Evolutionary conservation across 2,329 filamentous ascomycete genomes (phyloP).

Genomic region (Aspergillus amoenus): DNA sequence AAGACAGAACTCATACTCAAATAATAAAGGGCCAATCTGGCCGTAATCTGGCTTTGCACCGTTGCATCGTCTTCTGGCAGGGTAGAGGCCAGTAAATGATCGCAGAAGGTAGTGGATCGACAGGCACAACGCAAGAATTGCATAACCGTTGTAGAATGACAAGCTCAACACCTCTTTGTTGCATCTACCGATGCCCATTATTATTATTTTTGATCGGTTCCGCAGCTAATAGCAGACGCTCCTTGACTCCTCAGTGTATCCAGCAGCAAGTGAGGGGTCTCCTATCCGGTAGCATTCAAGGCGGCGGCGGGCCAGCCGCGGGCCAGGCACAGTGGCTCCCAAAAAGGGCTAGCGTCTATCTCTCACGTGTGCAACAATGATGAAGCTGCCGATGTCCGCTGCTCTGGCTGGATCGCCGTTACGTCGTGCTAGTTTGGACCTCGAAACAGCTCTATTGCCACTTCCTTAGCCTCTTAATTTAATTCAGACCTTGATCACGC

Average conservation of each 20-base stretch:
- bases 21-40: too few species aligned
- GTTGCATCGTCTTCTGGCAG: background rate
- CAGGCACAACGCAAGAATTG: background rate
- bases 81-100: background rate
- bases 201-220: too few species aligned
- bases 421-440: background rate
- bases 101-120: background rate
- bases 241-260: background rate
- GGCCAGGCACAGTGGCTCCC: slow-evolving; percentile 7
- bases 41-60: background rate
- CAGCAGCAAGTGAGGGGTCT: background rate
- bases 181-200: background rate
- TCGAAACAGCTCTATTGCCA: slow-evolving; percentile 1
- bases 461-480: background rate
- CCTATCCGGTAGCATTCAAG: background rate
- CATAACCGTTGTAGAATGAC: background rate
- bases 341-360: slow-evolving; percentile 16
- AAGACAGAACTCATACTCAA: background rate
- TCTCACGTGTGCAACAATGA: slow-evolving; percentile 21
- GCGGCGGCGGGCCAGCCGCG: background rate
- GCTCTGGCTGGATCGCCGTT: background rate
- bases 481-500: background rate
- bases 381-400: slow-evolving; percentile 12
- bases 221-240: background rate
- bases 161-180: background rate